Evolutionary conservation across 805 yeast species (phyloP), one percentile per base, ranked within the genome.

Genomic region (Teunomyces aglyptinius): DNA sequence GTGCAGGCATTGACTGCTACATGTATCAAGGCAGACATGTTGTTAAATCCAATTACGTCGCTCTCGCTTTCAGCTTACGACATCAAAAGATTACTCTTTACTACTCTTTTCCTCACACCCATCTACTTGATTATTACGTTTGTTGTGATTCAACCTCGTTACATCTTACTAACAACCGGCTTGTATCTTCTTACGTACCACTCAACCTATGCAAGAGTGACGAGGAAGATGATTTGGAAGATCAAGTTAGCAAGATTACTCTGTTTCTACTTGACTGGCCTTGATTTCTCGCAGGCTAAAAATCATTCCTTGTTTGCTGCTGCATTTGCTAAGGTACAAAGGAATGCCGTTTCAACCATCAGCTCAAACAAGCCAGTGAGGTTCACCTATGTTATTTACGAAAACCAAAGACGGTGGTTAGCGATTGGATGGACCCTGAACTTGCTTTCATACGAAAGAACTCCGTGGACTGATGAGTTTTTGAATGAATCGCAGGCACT

Each of bases 351-450:
- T 29, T 52, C 43, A 35, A 45, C 63, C 15, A 59, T 54, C 29
- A 54, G 64, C 8, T 44, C 54, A 26, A 59, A 59, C 55, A 66
- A 71, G 44, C 81, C 83, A 1, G 90, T 89, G 26, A 70, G 91
- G 46, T 94, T 91, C 65, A 91, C 97, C 4, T 92, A 89, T 65
- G 97, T 89, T 1, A 73, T 94, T 8, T 91, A 84, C 65, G 99
- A 92, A 64, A 92, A 92, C 64, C 98, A 92, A 70, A 82, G 99
- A 60, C 83, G 95, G 58, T 92, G 99, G 99, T 75, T 92, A 33
- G 98, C 97, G 11, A 88, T 92, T 56, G 99, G 99, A 10, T 92
- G 99, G 99, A 92, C 98, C 0, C 76, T 95, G 12, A 90, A 90
- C 60, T 75, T 94, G 61, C 75, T 94, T 51, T 85, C 95, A 42